These are phyloP conservation scores for Carallia brachiata DNA, from an alignment of 345 rosid genomes.

Conservation along the genomic window DNA sequence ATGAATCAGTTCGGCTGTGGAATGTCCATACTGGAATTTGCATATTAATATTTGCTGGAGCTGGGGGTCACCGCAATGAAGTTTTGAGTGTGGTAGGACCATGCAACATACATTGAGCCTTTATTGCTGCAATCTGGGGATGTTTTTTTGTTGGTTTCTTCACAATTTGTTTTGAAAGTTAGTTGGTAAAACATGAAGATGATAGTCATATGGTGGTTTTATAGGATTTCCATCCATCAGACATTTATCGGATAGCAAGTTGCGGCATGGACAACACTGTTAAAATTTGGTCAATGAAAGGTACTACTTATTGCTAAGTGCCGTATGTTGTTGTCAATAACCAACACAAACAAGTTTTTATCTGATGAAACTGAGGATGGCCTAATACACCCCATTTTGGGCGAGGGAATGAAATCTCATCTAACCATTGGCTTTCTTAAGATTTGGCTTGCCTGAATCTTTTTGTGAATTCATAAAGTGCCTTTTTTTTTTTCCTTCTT, in stretches of 20 bases:
- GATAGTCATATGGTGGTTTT: conserved; percentile 14
- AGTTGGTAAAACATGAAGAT: not conserved
- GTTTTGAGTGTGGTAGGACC: conserved; percentile 87
- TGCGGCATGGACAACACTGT: conserved; percentile 97
- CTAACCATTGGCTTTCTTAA: too few species aligned
- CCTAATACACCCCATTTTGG: not conserved
- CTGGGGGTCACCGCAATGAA: conserved; percentile 98
- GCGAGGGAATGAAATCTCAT: not conserved
- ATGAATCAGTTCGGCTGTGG: conserved; percentile 96
- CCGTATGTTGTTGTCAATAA: not conserved
- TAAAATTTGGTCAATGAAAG: conserved; percentile 98
- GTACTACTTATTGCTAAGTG: conserved; percentile 28
- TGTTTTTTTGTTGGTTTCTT: not conserved
- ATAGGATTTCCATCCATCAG: conserved; percentile 93
- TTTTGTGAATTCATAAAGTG: not conserved
- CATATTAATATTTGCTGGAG: conserved; percentile 93
- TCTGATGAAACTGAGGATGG: not conserved
- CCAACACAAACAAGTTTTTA: not conserved
- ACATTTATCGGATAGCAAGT: conserved; percentile 79
- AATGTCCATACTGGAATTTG: conserved; percentile 96
- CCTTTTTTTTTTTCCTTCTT: not conserved
- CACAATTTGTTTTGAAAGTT: not conserved
- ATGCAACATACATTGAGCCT: not conserved
- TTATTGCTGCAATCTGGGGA: not conserved
- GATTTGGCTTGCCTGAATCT: not conserved